phyloP scores from a whole-genome alignment of 2,329 filamentous ascomycete genomes.

The Colletotrichum limetticola region DNA sequence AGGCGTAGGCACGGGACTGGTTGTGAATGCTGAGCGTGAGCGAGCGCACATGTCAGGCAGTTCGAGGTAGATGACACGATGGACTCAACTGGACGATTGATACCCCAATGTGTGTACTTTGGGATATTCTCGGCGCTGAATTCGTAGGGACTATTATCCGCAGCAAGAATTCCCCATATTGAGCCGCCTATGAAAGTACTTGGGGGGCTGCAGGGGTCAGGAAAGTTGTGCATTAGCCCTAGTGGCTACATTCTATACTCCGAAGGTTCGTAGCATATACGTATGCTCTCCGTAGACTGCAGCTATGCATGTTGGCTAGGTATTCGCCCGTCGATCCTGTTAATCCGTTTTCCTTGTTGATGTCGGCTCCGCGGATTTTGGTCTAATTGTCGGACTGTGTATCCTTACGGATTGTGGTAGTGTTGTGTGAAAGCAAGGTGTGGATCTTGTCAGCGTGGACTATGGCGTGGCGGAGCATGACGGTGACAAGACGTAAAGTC shows the following conservation, averaged over 20 bases:
- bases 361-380: slow-evolving; percentile 16
- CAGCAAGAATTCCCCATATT: neutral
- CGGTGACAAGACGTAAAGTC: slow-evolving; percentile 6
- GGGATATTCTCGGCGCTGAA: neutral
- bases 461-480: slow-evolving; percentile 29
- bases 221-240: neutral
- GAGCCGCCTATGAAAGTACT: neutral
- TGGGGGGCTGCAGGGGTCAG: neutral
- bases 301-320: neutral
- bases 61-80: neutral
- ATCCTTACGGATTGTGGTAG: neutral
- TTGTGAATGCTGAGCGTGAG: neutral
- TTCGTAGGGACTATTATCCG: neutral
- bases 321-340: slow-evolving; percentile 2
- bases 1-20: neutral
- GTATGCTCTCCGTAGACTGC: neutral
- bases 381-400: neutral
- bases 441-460: neutral
- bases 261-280: neutral
- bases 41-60: neutral
- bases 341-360: neutral
- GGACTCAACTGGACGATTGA: neutral
- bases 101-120: neutral
- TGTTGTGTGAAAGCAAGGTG: neutral
- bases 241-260: neutral